Evolutionary conservation across 1,284 basidiomycete species (phyloP).

Genomic region (Porogramme epimiltina): DNA sequence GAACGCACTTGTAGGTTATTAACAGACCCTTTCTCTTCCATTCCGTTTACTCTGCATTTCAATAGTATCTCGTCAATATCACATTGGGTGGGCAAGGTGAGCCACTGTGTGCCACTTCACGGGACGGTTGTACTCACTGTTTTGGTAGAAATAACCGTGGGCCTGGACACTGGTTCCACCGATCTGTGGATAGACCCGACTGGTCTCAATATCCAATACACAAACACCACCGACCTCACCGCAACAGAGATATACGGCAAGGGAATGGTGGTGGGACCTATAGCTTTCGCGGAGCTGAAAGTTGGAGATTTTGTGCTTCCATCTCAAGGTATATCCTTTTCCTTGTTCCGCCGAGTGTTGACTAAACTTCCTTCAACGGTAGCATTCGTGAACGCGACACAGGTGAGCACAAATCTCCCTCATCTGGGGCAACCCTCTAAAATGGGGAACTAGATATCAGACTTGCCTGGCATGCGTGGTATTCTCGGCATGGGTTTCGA

Average conservation of each 20-base stretch:
- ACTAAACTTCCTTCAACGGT: neutral
- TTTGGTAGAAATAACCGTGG: slow-evolving; percentile 7
- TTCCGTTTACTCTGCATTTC: neutral
- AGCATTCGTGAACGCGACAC: slow-evolving; percentile 33
- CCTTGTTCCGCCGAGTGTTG: neutral
- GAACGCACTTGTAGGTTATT: neutral
- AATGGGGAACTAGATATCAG: too few relatives aligned
- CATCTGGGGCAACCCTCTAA: too few relatives aligned
- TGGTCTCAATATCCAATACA: slow-evolving; percentile 14
- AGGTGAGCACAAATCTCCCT: too few relatives aligned
- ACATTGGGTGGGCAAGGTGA: slow-evolving; percentile 12
- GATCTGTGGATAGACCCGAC: slow-evolving; percentile 6
- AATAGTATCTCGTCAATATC: slow-evolving; percentile 12
- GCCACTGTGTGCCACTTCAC: neutral
- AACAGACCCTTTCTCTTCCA: too few relatives aligned
- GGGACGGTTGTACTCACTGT: neutral
- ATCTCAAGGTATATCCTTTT: slow-evolving; percentile 27
- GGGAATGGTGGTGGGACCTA: slow-evolving; percentile 25
- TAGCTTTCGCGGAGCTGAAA: slow-evolving; percentile 29
- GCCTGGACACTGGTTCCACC: slow-evolving; percentile 12
- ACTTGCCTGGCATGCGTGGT: neutral
- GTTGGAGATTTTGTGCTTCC: slow-evolving; percentile 30
- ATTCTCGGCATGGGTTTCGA: slow-evolving; percentile 21
- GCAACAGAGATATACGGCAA: slow-evolving; percentile 23
- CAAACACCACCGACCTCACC: slow-evolving; percentile 23